Conservation (phyloP, 305 asterid genomes). For the Withania somnifera region DNA sequence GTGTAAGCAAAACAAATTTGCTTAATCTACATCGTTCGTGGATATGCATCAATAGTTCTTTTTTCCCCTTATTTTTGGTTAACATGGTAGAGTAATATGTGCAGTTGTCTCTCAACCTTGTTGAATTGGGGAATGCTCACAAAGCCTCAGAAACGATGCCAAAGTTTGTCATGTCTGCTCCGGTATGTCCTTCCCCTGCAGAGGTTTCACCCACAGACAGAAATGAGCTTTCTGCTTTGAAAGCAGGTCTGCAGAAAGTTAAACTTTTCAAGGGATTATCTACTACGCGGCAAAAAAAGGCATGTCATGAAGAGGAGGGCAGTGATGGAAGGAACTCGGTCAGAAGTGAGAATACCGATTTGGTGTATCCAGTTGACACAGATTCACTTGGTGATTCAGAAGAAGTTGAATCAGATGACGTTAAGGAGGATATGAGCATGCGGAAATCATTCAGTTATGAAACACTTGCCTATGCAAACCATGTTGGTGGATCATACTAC, state of each 20-base stretch:
- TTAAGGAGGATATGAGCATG: constrained; percentile 12
- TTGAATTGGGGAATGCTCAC: background rate
- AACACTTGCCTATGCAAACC: constrained; percentile 50
- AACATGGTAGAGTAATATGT: background rate
- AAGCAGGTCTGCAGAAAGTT: constrained; percentile 33
- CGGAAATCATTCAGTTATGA: constrained; percentile 51
- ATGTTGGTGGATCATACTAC: constrained; percentile 32
- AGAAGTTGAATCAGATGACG: constrained; percentile 28
- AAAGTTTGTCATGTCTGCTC: constrained; percentile 1
- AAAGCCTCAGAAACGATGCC: background rate
- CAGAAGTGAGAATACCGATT: constrained; percentile 2
- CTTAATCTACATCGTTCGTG: background rate
- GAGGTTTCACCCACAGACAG: constrained; percentile 30
- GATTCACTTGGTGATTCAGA: constrained; percentile 10
- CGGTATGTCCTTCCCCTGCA: constrained; percentile 34
- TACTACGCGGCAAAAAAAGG: constrained; percentile 27
- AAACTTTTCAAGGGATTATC: constrained; percentile 35
- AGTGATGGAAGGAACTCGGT: constrained; percentile 20
- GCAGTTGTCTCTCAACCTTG: constrained; percentile 8
- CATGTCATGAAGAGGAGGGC: constrained; percentile 38
- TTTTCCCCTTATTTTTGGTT: constrained; percentile 1
- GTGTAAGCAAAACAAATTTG: constrained; percentile 6
- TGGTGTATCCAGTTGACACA: background rate
- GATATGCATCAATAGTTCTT: constrained; percentile 19
- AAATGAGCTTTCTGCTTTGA: constrained; percentile 24